Evolutionary conservation across 192 early-diverging fungal species (phyloP), one percentile per base, ranked within the genome.

Genomic region (Entomortierella lignicola): DNA sequence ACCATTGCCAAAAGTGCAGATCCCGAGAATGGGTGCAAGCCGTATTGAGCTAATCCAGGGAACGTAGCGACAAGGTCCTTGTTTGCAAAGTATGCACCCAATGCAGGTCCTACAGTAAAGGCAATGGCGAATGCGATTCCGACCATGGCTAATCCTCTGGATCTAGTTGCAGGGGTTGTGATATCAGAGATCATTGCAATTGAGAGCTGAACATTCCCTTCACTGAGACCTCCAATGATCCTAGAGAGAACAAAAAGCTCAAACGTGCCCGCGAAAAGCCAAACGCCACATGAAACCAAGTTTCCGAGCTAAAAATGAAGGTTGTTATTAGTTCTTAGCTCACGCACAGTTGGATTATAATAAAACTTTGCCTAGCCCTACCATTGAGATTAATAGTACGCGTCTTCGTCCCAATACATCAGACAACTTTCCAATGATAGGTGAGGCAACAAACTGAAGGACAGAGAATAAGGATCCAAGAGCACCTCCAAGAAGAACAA

Each of bases 121-220:
- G 96, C 96, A 25, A 96, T 87, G 1, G 96, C 93, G 85, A 99
- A 99, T 1, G 97, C 96, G 57, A 99, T 97, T 21, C 98, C 98
- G 0, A 99, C 96, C 54, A 96, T 85, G 25, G 98, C 94, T 87
- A 99, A 82, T 32, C 93, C 93, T 23, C 82, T 82, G 2, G 95
- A 97, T 25, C 98, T 72, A 0, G 86, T 90, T 63, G 90, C 84
- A 0, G 86, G 82, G 0, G 92, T 91, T 0, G 98, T 98, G 53
- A 98, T 88, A 70, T 99, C 98, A 20, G 95, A 93, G 44, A 99
- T 96, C 74, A 98, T 96, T 0, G 98, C 96, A 42, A 95, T 94
- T 3, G 93, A 94, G 48, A 99, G 89, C 83, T 99, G 98, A 18
- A 99, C 95, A 69, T 99, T 99, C 48, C 98, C 98, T 73, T 99